phyloP scores from a whole-genome alignment of 1,284 basidiomycete species.

The Athelia sp. region DNA sequence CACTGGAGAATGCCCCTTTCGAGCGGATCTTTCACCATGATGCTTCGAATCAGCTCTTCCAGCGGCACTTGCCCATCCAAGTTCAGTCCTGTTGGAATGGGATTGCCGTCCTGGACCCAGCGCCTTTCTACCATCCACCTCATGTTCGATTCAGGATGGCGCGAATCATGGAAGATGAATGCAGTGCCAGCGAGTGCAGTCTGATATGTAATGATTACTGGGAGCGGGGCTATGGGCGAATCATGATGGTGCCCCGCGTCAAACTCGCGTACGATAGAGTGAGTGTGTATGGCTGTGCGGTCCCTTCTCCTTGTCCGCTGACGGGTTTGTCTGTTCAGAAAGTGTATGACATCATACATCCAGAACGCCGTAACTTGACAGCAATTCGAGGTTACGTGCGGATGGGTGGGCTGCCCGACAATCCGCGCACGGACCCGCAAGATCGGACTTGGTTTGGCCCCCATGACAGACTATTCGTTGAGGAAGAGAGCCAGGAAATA shows the following conservation, averaged over 20 bases:
- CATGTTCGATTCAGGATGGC: constrained; percentile 95
- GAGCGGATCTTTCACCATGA: constrained; percentile 87
- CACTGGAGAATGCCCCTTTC: constrained; percentile 93
- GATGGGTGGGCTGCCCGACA: constrained; percentile 88
- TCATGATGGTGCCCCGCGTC: constrained; percentile 94
- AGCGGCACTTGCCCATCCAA: constrained; percentile 86
- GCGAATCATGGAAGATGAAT: constrained; percentile 75
- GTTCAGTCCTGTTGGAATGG: constrained; percentile 98
- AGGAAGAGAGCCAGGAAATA: constrained; percentile 77
- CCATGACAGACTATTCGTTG: constrained; percentile 86
- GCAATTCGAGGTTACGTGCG: constrained; percentile 91
- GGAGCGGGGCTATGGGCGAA: constrained; percentile 88
- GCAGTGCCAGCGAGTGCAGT: constrained; percentile 89
- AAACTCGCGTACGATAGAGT: constrained; percentile 92
- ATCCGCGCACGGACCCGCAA: constrained; percentile 91
- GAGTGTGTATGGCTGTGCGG: constrained; percentile 19
- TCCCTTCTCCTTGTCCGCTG: constrained; percentile 4
- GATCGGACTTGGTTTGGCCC: constrained; percentile 94
- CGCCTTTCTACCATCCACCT: constrained; percentile 85
- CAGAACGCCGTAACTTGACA: constrained; percentile 80
- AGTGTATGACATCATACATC: constrained; percentile 93
- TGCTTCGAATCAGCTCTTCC: constrained; percentile 74
- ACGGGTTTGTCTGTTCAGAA: constrained; percentile 39
- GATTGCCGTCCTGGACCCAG: constrained; percentile 88
- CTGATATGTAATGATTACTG: constrained; percentile 96